Evolutionary conservation across 192 early-diverging fungal species (phyloP), one percentile per base, ranked within the genome.

Genomic region (Backusella liffmaniae): DNA sequence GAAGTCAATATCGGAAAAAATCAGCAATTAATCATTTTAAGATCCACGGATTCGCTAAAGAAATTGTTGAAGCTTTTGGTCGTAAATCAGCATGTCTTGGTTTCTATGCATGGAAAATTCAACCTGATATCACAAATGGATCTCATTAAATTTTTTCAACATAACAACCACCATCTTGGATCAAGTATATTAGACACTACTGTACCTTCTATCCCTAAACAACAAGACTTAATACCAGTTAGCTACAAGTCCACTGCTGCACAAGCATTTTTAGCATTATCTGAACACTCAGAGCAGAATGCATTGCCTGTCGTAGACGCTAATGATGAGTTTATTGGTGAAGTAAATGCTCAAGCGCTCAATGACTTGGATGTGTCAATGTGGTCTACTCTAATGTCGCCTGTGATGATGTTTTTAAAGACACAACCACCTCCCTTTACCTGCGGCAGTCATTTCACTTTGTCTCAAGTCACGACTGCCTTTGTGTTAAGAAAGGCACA

Each of bases 271-370:
- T 72, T 75, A 51, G 79, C 79, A 66, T 81, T 88, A 53, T 75
- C 83, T 0, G 74, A 66, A n/a, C 62, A 89, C 59, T 72, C 80
- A 26, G 81, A 88, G 1, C 70, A 77, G 15, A 84, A 78, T 71
- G 91, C 91, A 30, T 85, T 94, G 0, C 88, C 91, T 23, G 83
- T 95, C 67, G 84, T 91, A 59, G 86, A 89, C 53, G 83, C 84
- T 36, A 83, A 86, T 49, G 77, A 88, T 66, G 72, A 67, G 5
- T 67, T 95, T 15, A 88, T 92, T 5, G 90, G 87, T 36, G 92
- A 91, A 77, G 79, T 95, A 56, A 91, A 88, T 12, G 90, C 91
- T 4, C 87, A 86, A 15, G 94, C 93, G 79, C 77, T 95, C 34
- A 79, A 92, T 15, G 91, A 91, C 10, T 75, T 95, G 34, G 91